Percentiles rank a stretch among this genome's conserved stretches.
These are phyloP conservation scores for Solanum chacoense DNA, from an alignment of 305 asterid species.

Conservation along the genomic window DNA sequence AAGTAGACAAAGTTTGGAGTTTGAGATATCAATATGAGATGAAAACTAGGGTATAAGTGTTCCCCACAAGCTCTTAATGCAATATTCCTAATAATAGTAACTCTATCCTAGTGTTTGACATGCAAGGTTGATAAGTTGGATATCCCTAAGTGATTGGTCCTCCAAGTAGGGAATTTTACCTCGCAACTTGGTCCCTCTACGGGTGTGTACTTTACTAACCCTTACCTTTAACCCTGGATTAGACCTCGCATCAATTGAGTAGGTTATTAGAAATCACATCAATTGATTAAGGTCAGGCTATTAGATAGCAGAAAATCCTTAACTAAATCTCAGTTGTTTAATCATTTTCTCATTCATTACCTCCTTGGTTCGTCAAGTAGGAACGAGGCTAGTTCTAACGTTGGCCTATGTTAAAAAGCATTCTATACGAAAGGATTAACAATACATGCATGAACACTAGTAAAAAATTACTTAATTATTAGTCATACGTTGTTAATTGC, in stretches of 20 bases:
- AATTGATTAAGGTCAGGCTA: not conserved
- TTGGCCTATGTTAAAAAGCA: not conserved
- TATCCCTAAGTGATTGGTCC: not conserved
- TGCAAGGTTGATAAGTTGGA: not conserved
- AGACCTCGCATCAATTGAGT: not conserved
- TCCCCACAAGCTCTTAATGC: not conserved
- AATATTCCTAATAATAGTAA: not conserved
- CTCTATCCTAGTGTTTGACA: not conserved
- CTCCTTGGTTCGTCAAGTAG: not conserved
- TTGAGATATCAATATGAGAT: not conserved
- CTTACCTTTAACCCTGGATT: not conserved
- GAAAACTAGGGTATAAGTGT: not conserved
- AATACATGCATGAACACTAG: not conserved
- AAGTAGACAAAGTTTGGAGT: not conserved
- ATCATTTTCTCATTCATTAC: not conserved
- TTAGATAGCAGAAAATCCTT: not conserved
- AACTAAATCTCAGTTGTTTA: not conserved
- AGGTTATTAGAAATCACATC: not conserved
- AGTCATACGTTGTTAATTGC: not conserved
- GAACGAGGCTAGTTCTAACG: not conserved
- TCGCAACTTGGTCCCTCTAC: not conserved
- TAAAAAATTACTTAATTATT: not conserved
- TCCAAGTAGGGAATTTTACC: not conserved
- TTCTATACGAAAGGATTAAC: not conserved
- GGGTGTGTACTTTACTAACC: not conserved